Base-by-base conservation (phyloP, 441 rosid genomes). In the Adansonia madagascariensis region DNA sequence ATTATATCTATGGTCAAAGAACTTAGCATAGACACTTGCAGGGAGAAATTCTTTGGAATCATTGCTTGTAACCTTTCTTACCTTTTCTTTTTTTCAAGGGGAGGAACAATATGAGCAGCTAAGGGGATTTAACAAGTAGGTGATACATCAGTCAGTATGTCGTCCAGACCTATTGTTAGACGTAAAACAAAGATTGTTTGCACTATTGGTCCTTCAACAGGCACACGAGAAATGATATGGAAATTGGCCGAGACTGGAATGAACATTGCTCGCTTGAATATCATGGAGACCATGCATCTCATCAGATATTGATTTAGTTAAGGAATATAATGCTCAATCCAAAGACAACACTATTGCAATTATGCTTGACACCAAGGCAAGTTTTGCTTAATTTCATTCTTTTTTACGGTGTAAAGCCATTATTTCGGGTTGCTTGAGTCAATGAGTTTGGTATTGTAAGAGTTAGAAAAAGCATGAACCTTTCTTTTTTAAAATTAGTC, bases 251-350 rank as follows among this genome's bases (percentile, higher is more conserved):
- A 97, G 85, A 89, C 97, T 73, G 98, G 98, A 63, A 97, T 97
- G 98, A 94, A 97, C 65, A 98, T 94, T 80, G 97, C 99, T 74
- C 85, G 98, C 60, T 9, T 97, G 91, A 97, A 97, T 79, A 94
- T 75, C 98, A 94, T 60, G 99, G 99, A 55, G 99, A 97, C 82
- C 98, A 94, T 80, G 90, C 97, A 41, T 94, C 99, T 20, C 99
- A 97, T 79, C 87, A 93, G 87, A 92, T 77, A 94, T 97, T 81
- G 98, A 97, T 84, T 84, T 94, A 85, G 98, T 97, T 18, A 97
- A 94, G 82, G 98, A 97, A 71, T 94, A 94, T 85, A 97, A 97
- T 87, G 95, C 95, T 1, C 97, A 94, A 61, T 79, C 90, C 78
- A 87, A 91, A 75, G 99, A 94, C 80, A 94, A 97, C 80, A 89